Conservation (phyloP, 805 yeast genomes). For the Brettanomyces naardenensis region DNA sequence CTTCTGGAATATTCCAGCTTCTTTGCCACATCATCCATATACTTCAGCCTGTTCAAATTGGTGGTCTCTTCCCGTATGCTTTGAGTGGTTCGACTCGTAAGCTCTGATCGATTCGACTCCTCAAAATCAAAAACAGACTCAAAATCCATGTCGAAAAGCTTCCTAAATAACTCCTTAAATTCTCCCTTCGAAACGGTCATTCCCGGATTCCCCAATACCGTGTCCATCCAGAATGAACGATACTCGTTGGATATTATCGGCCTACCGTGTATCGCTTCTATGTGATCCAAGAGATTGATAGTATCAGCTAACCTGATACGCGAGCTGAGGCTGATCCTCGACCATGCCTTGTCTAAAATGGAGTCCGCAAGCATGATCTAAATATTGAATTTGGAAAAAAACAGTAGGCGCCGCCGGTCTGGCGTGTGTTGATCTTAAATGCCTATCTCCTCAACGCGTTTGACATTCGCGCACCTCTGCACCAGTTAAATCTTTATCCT, state of each 20-base stretch:
- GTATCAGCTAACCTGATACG: conserved; percentile 6
- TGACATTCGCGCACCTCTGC: neutral
- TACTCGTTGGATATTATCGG: conserved; percentile 10
- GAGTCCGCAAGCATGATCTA: neutral
- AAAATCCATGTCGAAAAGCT: conserved; percentile 10
- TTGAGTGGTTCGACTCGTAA: conserved; percentile 1
- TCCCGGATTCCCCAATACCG: conserved; percentile 9
- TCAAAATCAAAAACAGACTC: conserved; percentile 5
- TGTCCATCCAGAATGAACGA: conserved; percentile 12
- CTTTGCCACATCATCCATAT: neutral
- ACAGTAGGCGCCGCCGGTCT: too few species aligned
- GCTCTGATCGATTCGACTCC: neutral
- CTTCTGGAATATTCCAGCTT: conserved; percentile 1
- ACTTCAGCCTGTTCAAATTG: neutral
- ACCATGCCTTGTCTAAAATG: conserved; percentile 9
- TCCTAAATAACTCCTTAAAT: conserved; percentile 11
- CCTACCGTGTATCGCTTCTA: conserved; percentile 7
- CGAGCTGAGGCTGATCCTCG: neutral
- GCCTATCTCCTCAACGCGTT: too few species aligned
- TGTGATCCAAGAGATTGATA: conserved; percentile 8
- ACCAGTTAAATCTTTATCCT: neutral
- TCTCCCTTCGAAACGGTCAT: conserved; percentile 6
- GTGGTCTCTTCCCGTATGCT: conserved; percentile 3
- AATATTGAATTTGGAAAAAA: neutral
- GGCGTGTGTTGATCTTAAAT: too few species aligned